A percentile compares a stretch with the other conserved stretches of the same genome.
Evolutionary conservation across 2,329 filamentous ascomycete genomes (phyloP).

Genomic region (Fusarium bulbicola): DNA sequence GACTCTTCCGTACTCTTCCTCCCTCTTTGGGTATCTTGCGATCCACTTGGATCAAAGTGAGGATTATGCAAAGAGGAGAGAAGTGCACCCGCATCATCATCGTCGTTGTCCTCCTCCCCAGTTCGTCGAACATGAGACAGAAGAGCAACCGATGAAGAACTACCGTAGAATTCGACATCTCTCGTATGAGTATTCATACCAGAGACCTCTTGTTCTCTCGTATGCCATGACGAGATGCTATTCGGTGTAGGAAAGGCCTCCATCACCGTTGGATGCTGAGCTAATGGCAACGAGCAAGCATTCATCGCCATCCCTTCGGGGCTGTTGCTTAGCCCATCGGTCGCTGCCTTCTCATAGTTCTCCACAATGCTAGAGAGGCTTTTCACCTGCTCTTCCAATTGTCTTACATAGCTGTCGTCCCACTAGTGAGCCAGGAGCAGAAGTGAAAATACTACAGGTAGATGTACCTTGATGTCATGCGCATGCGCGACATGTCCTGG

Average conservation of each 20-base stretch:
- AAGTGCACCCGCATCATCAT: neutral
- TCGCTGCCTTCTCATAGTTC: neutral
- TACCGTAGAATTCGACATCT: neutral
- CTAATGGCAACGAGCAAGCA: neutral
- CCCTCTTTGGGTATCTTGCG: neutral
- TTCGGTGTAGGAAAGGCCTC: neutral
- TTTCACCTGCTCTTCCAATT: neutral
- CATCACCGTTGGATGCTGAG: neutral
- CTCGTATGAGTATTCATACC: neutral
- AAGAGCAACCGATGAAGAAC: rapidly evolving
- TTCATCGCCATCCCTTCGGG: neutral
- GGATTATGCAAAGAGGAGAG: neutral
- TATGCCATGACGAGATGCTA: neutral
- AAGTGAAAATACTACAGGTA: too few species aligned
- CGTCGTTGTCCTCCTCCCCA: neutral
- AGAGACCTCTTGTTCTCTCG: neutral
- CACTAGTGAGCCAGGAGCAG: neutral
- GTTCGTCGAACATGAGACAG: neutral
- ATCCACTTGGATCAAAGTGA: neutral
- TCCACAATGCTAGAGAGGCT: neutral
- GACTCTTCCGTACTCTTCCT: neutral
- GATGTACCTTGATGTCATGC: neutral
- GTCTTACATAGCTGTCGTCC: neutral
- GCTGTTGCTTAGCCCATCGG: neutral
- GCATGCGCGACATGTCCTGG: neutral